Base-by-base conservation (phyloP, 2,329 filamentous ascomycete species). In the Fusarium udum region DNA sequence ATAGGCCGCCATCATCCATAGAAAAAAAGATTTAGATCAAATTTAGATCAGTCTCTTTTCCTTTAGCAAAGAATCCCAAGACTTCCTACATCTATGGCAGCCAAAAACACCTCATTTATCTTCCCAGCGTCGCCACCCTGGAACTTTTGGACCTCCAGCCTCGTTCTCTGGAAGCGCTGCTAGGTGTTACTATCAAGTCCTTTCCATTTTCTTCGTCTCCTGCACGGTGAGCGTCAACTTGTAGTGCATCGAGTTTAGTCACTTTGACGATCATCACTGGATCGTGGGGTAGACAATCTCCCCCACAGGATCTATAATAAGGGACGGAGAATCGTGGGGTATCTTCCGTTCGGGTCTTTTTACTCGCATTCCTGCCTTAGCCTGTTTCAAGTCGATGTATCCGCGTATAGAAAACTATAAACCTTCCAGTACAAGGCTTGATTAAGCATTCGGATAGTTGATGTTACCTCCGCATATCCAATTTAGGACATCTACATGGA, bases 81-180 rank as follows among this genome's bases (percentile, higher is more conserved):
- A 31, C 26, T 16, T 4, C 26, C 4, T 15, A 10, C 4, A 4
- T 48, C 9, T 20, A 20, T 51, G 7, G 0, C 16, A 34, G 31
- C 3, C 16, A 20, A 18, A 26, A 11, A 2, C 15, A 20, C 12
- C 16, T 24, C 16, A 18, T 14, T 0, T 7, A 7, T 3, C 31
- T 7, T 36, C 22, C 0, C 22, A 24, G 15, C n/a, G 16, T 8
- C 12, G 8, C n/a, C 6, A 10, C 12, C 4, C 0, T 15, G 4
- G 1, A 36, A 4, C 3, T 24, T 24, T 8, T 11, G 3, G 9
- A 15, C 3, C 16, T 26, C n/a, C 8, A 24, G 1, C 16, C 7
- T 0, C 8, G 26, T 24, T 4, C 9, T 11, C 2, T 9, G 7
- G 31, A 45, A 4, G 24, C 15, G 15, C 1, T 8, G 3, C 40